Percentiles rank a stretch among this genome's conserved stretches.
Conservation (phyloP, 108 stramenopile genomes). For the Pseudonitzschia multiseries region DNA sequence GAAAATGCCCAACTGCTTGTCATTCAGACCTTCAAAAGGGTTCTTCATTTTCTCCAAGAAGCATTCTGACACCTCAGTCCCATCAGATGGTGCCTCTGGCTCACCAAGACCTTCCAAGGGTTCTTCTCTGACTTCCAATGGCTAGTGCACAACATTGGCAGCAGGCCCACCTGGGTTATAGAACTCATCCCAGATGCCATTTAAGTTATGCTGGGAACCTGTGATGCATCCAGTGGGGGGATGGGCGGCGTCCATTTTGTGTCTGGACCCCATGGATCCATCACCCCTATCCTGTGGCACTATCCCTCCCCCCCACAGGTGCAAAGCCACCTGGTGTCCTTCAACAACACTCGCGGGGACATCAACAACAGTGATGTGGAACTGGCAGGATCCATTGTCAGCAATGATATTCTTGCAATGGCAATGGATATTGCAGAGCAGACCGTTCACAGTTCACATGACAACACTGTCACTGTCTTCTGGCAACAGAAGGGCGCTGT, state of each 20-base stretch:
- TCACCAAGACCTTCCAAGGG: too few species aligned
- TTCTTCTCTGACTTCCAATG: neutral
- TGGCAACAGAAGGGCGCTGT: conserved; percentile 42
- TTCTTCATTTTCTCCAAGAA: conserved; percentile 40
- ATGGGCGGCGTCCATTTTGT: conserved; percentile 29
- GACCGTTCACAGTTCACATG: conserved; percentile 22
- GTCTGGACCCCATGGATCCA: neutral
- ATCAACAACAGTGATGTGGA: conserved; percentile 46
- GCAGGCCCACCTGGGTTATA: too few species aligned
- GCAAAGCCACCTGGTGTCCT: conserved; percentile 10
- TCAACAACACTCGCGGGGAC: conserved; percentile 24
- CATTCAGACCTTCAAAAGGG: too few species aligned
- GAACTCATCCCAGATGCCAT: too few species aligned
- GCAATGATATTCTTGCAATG: conserved; percentile 38
- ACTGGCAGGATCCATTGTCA: conserved; percentile 37
- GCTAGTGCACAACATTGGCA: too few species aligned
- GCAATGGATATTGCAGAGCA: conserved; percentile 32
- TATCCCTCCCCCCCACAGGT: conserved; percentile 33
- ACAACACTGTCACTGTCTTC: conserved; percentile 38
- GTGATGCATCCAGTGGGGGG: neutral
- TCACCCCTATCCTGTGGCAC: conserved; percentile 43
- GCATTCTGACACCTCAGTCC: conserved; percentile 21
- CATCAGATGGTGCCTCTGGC: neutral
- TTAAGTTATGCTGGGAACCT: too few species aligned
- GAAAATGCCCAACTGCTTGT: too few species aligned